Evolutionary conservation across 805 yeast species (phyloP).

Genomic region (Clavispora santaluciae): DNA sequence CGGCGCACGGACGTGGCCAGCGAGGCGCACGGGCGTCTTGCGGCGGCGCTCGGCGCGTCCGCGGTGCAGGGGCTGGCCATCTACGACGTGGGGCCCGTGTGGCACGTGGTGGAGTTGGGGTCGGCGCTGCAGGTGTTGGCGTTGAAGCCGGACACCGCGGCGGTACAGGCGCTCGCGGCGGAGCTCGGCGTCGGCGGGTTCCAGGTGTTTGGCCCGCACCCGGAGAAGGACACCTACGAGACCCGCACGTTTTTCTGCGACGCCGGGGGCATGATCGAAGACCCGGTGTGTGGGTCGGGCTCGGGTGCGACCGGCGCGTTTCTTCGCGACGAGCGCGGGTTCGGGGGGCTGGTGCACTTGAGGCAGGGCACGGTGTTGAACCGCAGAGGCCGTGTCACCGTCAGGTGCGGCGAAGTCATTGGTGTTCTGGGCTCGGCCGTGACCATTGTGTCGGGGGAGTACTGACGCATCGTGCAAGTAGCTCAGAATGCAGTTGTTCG

Average conservation of each 20-base stretch:
- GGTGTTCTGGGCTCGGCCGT: conserved; percentile 39
- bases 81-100: conserved; percentile 43
- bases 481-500: no score
- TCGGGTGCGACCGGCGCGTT: conserved; percentile 27
- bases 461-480: conserved; percentile 2
- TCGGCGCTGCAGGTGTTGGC: conserved; percentile 27
- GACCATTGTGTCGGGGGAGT: conserved; percentile 32
- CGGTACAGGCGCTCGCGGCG: conserved; percentile 15
- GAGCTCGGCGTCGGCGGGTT: conserved; percentile 28
- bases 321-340: conserved; percentile 10
- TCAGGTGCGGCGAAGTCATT: conserved; percentile 15
- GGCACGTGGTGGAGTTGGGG: conserved; percentile 36
- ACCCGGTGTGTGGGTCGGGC: conserved; percentile 55
- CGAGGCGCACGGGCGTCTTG: conserved; percentile 5
- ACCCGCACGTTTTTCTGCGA: conserved; percentile 43
- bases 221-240: conserved; percentile 16
- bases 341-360: conserved; percentile 6
- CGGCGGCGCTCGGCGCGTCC: conserved; percentile 6
- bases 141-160: conserved; percentile 26
- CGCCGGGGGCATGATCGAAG: conserved; percentile 34
- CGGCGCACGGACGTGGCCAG: conserved; percentile 7
- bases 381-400: conserved; percentile 33
- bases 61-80: conserved; percentile 20
- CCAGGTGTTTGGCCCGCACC: conserved; percentile 33
- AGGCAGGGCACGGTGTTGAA: conserved; percentile 24